Evolutionary conservation across 225 moss, liverwort and hornwort species (phyloP), one percentile per base, ranked within the genome.

Genomic region (Asterella californica): DNA sequence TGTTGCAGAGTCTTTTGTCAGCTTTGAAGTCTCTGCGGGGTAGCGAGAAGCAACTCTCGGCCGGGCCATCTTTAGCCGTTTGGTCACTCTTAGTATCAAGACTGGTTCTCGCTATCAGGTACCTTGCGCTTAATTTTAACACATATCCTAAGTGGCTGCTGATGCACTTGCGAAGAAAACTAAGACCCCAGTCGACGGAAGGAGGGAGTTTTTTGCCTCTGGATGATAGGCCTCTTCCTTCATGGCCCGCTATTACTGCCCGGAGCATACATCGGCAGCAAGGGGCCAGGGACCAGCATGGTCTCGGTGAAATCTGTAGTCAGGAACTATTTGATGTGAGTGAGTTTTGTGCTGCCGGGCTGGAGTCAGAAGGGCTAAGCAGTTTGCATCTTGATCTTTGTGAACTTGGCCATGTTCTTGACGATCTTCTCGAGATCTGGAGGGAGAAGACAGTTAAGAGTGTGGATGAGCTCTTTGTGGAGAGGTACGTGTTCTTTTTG

Each of bases 11-110:
- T 86, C 85, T 99, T 81, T 79, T 99, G 84, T 69, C 83, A 81
- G 90, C 93, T 78, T 85, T 99, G 78, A 99, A 91, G 80, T 87
- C 88, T 60, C 60, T 95, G 69, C 87, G 90, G 82, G 90, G 81
- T 70, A 86, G 85, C 79, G 95, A 94, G 83, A 93, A 93, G 83
- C 91, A 95, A 77, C 86, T 87, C 42, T 76, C 81, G 77, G 84
- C 87, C 81, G 90, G 92, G 80, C 88, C 83, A 69, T 88, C 90
- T 60, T 91, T 95, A 85, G 90, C 92, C 77, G 81, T 91, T 68
- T 99, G 95, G 93, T 99, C 99, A 30, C 80, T 99, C 57, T 79
- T 99, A 81, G 91, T 94, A 70, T 99, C 99, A 82, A 90, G 99
- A 82, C 88, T 99, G 83, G 86, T 99, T 68, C 88, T 99, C 86